A percentile compares a stretch with the other conserved stretches of the same genome.
Conservation (phyloP, 805 yeast species). For the Tetrapisispora nanseiensis region DNA sequence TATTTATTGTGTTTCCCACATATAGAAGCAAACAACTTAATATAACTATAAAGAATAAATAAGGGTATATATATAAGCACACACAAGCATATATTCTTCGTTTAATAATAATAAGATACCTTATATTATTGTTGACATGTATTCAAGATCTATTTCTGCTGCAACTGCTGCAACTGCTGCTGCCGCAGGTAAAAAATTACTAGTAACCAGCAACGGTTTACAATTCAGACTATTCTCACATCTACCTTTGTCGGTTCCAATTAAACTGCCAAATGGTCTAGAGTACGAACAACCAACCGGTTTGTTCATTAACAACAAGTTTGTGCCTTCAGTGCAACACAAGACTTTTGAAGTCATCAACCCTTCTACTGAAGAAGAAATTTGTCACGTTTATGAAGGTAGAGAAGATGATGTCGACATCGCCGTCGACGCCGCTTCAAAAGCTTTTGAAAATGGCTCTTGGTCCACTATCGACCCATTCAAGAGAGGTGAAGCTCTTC, state of each 20-base stretch:
- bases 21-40: no score
- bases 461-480: slow-evolving; percentile 69
- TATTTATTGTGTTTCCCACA: no score
- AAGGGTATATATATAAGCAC: background rate
- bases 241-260: slow-evolving; percentile 37
- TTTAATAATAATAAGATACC: no score
- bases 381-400: slow-evolving; percentile 58
- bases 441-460: slow-evolving; percentile 51
- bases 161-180: background rate
- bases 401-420: slow-evolving; percentile 63
- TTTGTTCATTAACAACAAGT: slow-evolving; percentile 66
- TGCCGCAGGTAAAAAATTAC: background rate
- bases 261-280: slow-evolving; percentile 61
- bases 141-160: slow-evolving; percentile 1
- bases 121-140: no score
- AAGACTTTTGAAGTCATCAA: slow-evolving; percentile 54
- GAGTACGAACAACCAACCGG: slow-evolving; percentile 71
- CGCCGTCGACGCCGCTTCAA: slow-evolving; percentile 79
- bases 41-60: no score
- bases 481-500: slow-evolving; percentile 50
- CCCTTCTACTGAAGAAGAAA: slow-evolving; percentile 64
- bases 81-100: background rate
- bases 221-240: slow-evolving; percentile 14
- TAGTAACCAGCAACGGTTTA: background rate
- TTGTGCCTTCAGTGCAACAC: slow-evolving; percentile 47